Evolutionary conservation across 148 eudicot species (phyloP), one percentile per base, ranked within the genome.

Genomic region (Oxyria digyna): DNA sequence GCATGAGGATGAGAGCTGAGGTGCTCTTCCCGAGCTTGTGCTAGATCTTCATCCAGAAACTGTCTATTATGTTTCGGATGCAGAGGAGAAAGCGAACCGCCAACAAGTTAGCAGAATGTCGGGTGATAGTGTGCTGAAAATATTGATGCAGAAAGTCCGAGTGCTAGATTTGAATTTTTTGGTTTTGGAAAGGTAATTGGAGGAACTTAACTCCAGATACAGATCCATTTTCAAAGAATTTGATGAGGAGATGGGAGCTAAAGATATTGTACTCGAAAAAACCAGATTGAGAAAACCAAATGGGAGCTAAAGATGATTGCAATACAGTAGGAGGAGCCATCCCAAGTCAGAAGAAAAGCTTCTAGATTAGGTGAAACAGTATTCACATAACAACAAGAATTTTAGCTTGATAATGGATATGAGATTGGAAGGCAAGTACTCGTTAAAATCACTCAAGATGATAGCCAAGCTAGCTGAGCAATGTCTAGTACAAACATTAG

Each of bases 111-210:
- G 96, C 68, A 83, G 98, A 72, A 86, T 87, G 91, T 97, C 98
- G 15, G 95, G 98, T 65, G 98, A 93, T 75, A 87, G 89, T 49
- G 98, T 87, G 75, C 88, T 93, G 33, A 93, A 93, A 86, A 90
- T 93, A 76, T 80, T 93, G 48, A 90, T 90, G 97, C 91, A 93
- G 81, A 93, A 93, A 73, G 96, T 93, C 68, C 75, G 96, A 57
- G 79, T 87, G 24, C 80, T 90, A 57, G 97, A 94, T 80, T 72
- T 94, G 27, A 94, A 84, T 75, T 81, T 94, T 63, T 87, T 91
- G 37, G 89, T 94, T 80, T 73, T 94, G 67, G 98, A 90, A 80
- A 71, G 88, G 69, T 94, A 88, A 77, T 72, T 94, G 68, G 98
- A 88, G 78, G 96, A 94, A 73, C 83, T 90, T 8, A 94, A 84